phyloP scores from a whole-genome alignment of 2,329 filamentous ascomycete species.

The Aspergillus pseudonomiae region DNA sequence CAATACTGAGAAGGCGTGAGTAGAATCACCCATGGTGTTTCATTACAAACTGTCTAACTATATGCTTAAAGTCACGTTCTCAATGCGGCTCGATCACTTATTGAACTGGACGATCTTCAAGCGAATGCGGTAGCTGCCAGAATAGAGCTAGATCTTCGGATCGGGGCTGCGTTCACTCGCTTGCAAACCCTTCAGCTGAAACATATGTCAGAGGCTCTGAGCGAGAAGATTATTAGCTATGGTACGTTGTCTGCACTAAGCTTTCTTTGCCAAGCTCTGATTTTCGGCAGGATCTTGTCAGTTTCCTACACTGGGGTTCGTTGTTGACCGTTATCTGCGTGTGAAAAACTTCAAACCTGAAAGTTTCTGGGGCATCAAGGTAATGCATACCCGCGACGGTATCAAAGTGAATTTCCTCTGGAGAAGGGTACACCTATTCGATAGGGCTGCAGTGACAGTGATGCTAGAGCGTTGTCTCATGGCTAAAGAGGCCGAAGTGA shows the following conservation, averaged over 20 bases:
- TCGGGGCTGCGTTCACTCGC: constrained; percentile 89
- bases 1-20: constrained; percentile 88
- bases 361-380: constrained; percentile 87
- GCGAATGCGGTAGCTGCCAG: constrained; percentile 84
- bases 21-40: constrained; percentile 16
- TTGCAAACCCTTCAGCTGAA: constrained; percentile 82
- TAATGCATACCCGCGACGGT: constrained; percentile 75
- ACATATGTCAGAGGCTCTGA: constrained; percentile 67
- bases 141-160: constrained; percentile 89
- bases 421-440: constrained; percentile 81
- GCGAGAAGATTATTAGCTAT: constrained; percentile 74
- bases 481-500: constrained; percentile 76
- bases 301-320: constrained; percentile 94
- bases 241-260: constrained; percentile 53
- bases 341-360: constrained; percentile 94
- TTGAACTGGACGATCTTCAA: constrained; percentile 80
- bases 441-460: constrained; percentile 77
- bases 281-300: constrained; percentile 74
- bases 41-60: neutral
- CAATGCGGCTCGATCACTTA: constrained; percentile 74
- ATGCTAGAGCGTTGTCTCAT: constrained; percentile 83
- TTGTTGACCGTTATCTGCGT: constrained; percentile 92
- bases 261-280: neutral
- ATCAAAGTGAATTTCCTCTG: constrained; percentile 84
- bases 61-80: constrained; percentile 71